Base-by-base conservation (phyloP, 2,329 filamentous ascomycete genomes). In the Trichoderma citrinoviride region DNA sequence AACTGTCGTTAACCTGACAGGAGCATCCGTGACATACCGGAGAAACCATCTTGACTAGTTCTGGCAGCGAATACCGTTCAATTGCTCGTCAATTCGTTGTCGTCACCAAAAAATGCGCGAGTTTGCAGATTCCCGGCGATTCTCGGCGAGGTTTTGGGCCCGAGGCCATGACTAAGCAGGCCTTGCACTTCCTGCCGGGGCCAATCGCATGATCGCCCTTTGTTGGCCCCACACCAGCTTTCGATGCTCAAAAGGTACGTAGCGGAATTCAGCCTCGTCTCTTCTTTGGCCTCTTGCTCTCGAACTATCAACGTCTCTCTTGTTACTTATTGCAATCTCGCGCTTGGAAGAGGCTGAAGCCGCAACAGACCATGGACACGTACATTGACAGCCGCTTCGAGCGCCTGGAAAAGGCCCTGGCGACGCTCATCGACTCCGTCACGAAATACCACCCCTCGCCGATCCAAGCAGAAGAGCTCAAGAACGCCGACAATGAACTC, bases 401-500 rank as follows among this genome's bases (percentile, higher is more conserved):
- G 73, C 85, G 86, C 55, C 80, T 91, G 33, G 88, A 90, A 71
- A 85, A 84, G 71, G 86, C 87, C 1, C 80, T 96, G 21, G 83
- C 85, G 14, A 86, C 81, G 29, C 81, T 96, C 40, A 88, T 93
- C 70, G 90, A 93, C 74, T 93, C 91, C 0, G 90, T 96, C 67
- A 84, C 90, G 6, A 90, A 92, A 68, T 94, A 93, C 77, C 92
- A 93, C 71, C 91, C 92, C 0, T 91, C 89, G 7, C 80, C 85
- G 5, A 77, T 82, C 41, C 85, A 88, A 27, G 90, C 89, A 6
- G 80, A 85, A 64, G 89, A 93, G 68, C 85, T 96, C 10, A 80
- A 90, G 19, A 80, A 82, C 7, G 91, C 91, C 25, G 90, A 96
- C 73, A 80, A 83, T 47, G 86, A 89, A 66, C 83, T 96, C 50